Conservation (phyloP, 1,284 basidiomycete genomes). For the Trametes pubescens region DNA sequence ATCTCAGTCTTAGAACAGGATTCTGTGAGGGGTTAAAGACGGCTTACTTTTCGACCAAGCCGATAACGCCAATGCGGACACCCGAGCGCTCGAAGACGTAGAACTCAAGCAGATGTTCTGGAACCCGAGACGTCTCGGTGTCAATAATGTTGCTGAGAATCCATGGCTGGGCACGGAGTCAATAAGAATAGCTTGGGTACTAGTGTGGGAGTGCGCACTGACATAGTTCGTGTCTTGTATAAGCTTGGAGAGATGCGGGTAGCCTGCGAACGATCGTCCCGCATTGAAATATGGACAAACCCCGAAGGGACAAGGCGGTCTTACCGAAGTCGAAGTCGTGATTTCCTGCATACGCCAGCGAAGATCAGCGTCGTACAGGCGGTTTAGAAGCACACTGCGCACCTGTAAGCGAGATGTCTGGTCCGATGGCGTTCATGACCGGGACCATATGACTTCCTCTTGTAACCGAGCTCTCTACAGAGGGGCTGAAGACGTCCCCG, state of each 20-base stretch:
- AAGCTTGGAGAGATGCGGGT: constrained; percentile 81
- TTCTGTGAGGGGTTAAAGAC: neutral
- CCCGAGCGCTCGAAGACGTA: constrained; percentile 72
- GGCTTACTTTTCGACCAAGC: constrained; percentile 82
- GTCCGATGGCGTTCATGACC: constrained; percentile 77
- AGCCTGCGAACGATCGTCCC: constrained; percentile 56
- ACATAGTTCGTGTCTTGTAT: constrained; percentile 75
- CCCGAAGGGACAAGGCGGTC: constrained; percentile 11
- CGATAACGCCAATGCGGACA: constrained; percentile 79
- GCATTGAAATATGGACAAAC: neutral
- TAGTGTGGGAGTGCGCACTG: constrained; percentile 43
- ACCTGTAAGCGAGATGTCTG: constrained; percentile 76
- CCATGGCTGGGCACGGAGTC: constrained; percentile 62
- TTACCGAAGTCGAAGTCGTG: constrained; percentile 84
- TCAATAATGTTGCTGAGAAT: constrained; percentile 81
- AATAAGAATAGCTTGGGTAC: neutral
- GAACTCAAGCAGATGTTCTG: constrained; percentile 65
- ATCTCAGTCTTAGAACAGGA: neutral
- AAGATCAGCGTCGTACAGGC: neutral
- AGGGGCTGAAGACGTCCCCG: constrained; percentile 89
- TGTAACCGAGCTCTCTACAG: constrained; percentile 87
- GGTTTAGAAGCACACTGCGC: constrained; percentile 16
- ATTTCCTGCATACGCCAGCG: constrained; percentile 59
- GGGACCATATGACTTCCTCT: constrained; percentile 94
- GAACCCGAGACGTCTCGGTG: constrained; percentile 62